These are phyloP conservation scores for Neurospora tetraspora DNA, from an alignment of 495 filamentous ascomycete species.

Conservation along the genomic window DNA sequence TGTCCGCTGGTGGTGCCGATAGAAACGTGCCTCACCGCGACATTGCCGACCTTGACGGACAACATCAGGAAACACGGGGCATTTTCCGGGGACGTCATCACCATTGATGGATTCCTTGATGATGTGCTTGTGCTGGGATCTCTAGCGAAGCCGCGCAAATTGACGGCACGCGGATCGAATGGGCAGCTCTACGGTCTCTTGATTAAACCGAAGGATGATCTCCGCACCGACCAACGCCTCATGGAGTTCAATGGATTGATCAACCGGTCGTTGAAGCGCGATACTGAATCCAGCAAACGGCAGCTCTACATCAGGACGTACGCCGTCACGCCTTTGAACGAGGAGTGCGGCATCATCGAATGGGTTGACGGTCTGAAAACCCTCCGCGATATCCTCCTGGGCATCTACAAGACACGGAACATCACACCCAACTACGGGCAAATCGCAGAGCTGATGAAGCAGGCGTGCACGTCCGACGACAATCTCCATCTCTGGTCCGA, in stretches of 20 bases:
- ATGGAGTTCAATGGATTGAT: conserved; percentile 99
- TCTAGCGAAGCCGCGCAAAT: conserved; percentile 82
- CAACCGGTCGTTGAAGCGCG: conserved; percentile 82
- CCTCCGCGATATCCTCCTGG: conserved; percentile 81
- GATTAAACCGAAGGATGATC: conserved; percentile 96
- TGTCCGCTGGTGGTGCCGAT: conserved; percentile 80
- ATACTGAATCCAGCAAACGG: conserved; percentile 79
- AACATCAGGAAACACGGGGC: conserved; percentile 64
- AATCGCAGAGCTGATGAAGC: conserved; percentile 37
- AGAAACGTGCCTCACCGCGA: conserved; percentile 74
- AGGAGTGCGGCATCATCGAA: conserved; percentile 95
- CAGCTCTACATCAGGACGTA: conserved; percentile 88
- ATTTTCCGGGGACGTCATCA: conserved; percentile 55
- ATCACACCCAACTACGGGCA: conserved; percentile 42
- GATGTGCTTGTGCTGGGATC: conserved; percentile 85
- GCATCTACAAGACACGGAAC: conserved; percentile 60
- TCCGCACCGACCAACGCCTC: conserved; percentile 90
- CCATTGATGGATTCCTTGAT: conserved; percentile 58
- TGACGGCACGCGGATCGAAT: conserved; percentile 80
- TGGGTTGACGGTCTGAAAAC: conserved; percentile 98
- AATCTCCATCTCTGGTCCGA: conserved; percentile 60
- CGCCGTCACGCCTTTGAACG: conserved; percentile 89
- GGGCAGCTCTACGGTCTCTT: conserved; percentile 79
- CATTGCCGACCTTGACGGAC: conserved; percentile 64
- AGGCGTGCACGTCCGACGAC: conserved; percentile 29